These are phyloP conservation scores for Salix viminalis DNA, from an alignment of 345 rosid genomes.

Conservation along the genomic window DNA sequence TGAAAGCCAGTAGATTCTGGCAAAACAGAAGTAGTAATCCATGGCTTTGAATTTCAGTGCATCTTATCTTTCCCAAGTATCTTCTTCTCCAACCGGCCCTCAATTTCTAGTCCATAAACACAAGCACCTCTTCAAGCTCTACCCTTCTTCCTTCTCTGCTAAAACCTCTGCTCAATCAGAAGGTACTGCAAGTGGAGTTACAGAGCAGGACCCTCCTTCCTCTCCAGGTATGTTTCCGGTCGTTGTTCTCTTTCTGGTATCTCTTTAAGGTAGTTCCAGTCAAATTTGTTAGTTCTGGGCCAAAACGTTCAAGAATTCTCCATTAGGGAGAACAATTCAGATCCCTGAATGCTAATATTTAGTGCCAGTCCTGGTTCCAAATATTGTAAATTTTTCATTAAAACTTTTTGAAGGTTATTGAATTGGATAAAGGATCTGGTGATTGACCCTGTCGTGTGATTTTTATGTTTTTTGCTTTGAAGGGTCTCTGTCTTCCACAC, in stretches of 20 bases:
- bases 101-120: conserved; percentile 19
- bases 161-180: conserved; percentile 42
- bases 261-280: not conserved
- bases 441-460: not conserved
- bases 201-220: conserved; percentile 39
- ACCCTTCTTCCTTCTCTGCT: conserved; percentile 11
- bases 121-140: conserved; percentile 20
- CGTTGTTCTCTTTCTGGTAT: not conserved
- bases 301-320: not conserved
- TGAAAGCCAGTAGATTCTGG: not conserved
- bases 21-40: conserved; percentile 1
- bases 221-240: conserved; percentile 33
- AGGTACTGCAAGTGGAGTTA: conserved; percentile 32
- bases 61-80: conserved; percentile 25
- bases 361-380: not conserved
- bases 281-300: not conserved
- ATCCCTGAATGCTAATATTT: not conserved
- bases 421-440: not conserved
- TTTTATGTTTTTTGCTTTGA: not conserved
- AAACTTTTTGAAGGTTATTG: not conserved
- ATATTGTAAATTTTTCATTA: not conserved
- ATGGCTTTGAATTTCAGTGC: conserved; percentile 38
- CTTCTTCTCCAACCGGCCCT: conserved; percentile 8
- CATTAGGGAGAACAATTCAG: not conserved
- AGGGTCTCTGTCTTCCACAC: conserved; percentile 68